Percentiles rank a stretch among this genome's conserved stretches.
Evolutionary conservation across 2,329 filamentous ascomycete species (phyloP).

Genomic region (Shiraia sp.): DNA sequence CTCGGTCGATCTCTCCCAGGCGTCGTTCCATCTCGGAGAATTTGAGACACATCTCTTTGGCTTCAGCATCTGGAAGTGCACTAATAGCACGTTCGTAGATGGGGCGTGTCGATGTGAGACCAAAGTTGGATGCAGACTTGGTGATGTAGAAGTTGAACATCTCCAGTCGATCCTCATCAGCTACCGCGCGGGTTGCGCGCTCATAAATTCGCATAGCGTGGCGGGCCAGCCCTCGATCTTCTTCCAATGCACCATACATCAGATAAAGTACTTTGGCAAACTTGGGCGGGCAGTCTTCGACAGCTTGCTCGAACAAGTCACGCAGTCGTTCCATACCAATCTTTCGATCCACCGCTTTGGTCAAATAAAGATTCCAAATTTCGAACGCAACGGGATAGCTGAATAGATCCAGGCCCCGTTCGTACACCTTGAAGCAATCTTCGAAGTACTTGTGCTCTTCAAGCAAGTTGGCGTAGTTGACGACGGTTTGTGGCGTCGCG

Average conservation of each 20-base stretch:
- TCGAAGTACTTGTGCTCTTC: constrained; percentile 96
- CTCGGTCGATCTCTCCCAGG: constrained; percentile 90
- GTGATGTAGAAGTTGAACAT: constrained; percentile 99
- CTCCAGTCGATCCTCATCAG: constrained; percentile 90
- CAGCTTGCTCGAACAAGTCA: constrained; percentile 95
- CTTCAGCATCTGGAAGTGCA: constrained; percentile 88
- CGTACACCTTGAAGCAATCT: constrained; percentile 96
- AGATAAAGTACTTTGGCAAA: constrained; percentile 96
- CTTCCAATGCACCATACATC: constrained; percentile 97
- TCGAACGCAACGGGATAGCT: constrained; percentile 98
- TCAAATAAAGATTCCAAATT: constrained; percentile 97
- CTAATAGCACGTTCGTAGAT: constrained; percentile 97
- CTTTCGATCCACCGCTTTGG: constrained; percentile 94
- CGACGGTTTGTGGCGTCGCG: constrained; percentile 95
- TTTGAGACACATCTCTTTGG: constrained; percentile 97
- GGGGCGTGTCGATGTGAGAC: constrained; percentile 86
- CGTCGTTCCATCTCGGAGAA: constrained; percentile 96
- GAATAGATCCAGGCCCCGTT: constrained; percentile 95
- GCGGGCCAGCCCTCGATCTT: constrained; percentile 89
- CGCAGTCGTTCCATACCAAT: constrained; percentile 92
- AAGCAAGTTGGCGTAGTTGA: constrained; percentile 95
- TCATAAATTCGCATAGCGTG: constrained; percentile 99
- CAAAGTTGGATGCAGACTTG: constrained; percentile 97
- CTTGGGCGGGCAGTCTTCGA: constrained; percentile 91
- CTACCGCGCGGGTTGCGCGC: constrained; percentile 89